Base-by-base conservation (phyloP, 306 rosid genomes). In the Casuarina cunninghamiana region DNA sequence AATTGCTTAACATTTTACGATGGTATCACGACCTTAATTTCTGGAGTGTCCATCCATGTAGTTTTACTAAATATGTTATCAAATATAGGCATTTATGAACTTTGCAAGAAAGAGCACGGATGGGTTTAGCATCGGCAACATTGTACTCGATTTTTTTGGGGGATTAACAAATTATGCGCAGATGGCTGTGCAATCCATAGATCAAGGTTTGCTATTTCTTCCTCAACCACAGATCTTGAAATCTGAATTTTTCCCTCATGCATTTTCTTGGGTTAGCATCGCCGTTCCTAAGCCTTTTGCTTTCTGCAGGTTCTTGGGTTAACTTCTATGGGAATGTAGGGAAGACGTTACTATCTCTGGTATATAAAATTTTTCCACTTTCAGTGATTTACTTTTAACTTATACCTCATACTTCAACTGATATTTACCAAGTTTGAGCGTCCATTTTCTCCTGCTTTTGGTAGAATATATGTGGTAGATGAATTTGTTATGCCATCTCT, bases 281-380 rank as follows among this genome's bases (percentile, higher is more conserved):
- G 32, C 32, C 71, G 9, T 77, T 72, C 50, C 50, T 53, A 83
- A 77, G 54, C 62, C 53, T 39, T 46, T 45, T n/a, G 39, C 44
- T 75, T 74, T 85, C 83, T 84, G 16, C 87, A 92, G 99, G 48
- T 80, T 95, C 99, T 71, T 93, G 93, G 97, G 88, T 90, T 75
- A 93, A 90, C 88, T 91, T 93, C 21, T 90, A 88, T 69, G 98
- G 96, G 58, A 93, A 93, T 74, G 86, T 93, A 12, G 98, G 97
- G 45, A 93, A 93, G 82, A 86, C 89, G 43, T 53, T 91, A 74
- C 86, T 93, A 68, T 90, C 98, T 53, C 77, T 91, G 96, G 98
- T 93, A 91, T 45, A 67, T 88, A 10, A 78, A 71, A 72, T 45
- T 43, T 81, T 38, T 73, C 61, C 37, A 26, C 13, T 46, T 26